phyloP scores from a whole-genome alignment of 257 asterid species.

The Solanum raphanifolium region DNA sequence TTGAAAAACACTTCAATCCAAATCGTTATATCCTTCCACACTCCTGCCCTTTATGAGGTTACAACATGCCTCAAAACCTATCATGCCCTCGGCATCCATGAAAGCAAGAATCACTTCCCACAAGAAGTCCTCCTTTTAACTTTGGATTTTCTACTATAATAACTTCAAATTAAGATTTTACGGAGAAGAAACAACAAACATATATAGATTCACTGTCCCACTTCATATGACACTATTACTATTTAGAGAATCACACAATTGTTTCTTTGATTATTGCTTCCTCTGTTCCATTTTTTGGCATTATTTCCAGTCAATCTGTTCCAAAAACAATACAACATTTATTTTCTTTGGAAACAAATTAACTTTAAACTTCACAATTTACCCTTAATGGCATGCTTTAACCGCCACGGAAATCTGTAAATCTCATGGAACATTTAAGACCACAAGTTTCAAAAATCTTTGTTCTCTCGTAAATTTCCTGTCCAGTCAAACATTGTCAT shows the following conservation, averaged over 20 bases:
- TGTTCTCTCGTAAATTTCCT: background rate
- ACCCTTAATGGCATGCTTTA: background rate
- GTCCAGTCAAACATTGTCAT: background rate
- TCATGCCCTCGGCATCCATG: background rate
- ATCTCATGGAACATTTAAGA: background rate
- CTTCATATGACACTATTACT: background rate
- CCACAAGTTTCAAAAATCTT: background rate
- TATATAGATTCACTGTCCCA: background rate
- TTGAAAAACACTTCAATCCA: background rate
- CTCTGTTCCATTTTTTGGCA: background rate
- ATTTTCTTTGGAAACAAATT: background rate
- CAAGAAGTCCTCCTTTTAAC: background rate
- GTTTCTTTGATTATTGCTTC: background rate
- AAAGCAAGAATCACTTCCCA: background rate
- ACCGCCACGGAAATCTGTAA: background rate
- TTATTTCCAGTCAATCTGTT: background rate
- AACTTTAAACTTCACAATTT: background rate
- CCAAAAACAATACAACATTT: background rate
- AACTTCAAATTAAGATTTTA: background rate
- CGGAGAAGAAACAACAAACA: background rate
- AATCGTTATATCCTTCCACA: background rate
- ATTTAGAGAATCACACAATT: background rate
- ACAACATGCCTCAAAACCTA: background rate
- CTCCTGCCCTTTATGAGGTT: background rate
- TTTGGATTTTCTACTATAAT: background rate